Evolutionary conservation across 176 grass and related monocot species (phyloP).

Genomic region (Microstegium vimineum): DNA sequence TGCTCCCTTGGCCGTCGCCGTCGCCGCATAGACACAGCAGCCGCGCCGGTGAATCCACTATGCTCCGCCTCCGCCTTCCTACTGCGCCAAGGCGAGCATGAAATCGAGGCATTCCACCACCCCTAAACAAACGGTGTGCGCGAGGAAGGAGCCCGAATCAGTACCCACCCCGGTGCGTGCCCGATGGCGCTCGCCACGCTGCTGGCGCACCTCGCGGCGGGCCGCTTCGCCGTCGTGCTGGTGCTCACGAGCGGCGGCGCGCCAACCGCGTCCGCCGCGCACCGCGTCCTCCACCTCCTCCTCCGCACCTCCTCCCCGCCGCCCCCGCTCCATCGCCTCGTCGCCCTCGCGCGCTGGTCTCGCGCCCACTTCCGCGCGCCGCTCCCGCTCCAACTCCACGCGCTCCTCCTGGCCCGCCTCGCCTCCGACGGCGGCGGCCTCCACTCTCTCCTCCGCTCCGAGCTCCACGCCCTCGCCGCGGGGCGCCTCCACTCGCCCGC

Average conservation of each 20-base stretch:
- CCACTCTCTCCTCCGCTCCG: slow-evolving; percentile 61
- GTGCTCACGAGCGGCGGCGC: slow-evolving; percentile 38
- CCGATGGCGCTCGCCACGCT: slow-evolving; percentile 37
- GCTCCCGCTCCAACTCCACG: slow-evolving; percentile 61
- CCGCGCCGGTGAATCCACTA: background rate
- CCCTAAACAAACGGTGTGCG: background rate
- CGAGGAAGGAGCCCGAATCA: background rate
- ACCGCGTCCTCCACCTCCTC: slow-evolving; percentile 48
- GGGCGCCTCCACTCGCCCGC: slow-evolving; percentile 47
- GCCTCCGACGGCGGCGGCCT: slow-evolving; percentile 30
- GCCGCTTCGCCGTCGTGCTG: slow-evolving; percentile 35
- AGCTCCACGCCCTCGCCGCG: slow-evolving; percentile 52
- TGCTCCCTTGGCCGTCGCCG: background rate
- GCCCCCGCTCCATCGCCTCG: slow-evolving; percentile 35
- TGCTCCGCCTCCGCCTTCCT: background rate
- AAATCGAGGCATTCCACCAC: background rate
- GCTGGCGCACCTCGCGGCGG: slow-evolving; percentile 38
- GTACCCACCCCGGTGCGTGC: slow-evolving; percentile 18
- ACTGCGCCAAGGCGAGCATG: background rate
- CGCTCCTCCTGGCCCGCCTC: slow-evolving; percentile 68
- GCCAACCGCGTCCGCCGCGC: slow-evolving; percentile 36
- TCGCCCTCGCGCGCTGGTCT: slow-evolving; percentile 57
- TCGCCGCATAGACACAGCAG: background rate
- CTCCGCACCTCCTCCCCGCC: slow-evolving; percentile 32
- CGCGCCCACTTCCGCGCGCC: slow-evolving; percentile 45